Base-by-base conservation (phyloP, 371 early-diverging fungal species). In the Mortierella sp. region DNA sequence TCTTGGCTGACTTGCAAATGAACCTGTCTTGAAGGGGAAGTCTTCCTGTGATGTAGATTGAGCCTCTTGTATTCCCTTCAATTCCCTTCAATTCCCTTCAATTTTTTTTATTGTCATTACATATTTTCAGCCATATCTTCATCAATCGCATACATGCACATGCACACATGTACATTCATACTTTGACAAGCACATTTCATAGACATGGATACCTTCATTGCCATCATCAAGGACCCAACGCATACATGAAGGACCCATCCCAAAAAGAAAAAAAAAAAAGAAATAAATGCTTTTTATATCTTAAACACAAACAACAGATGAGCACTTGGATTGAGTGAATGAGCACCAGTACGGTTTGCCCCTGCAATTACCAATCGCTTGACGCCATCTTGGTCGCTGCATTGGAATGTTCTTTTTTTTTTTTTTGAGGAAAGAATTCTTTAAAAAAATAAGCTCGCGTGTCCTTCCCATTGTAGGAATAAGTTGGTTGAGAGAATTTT, bases 381-480 rank as follows among this genome's bases (percentile, higher is more conserved):
- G 19, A 45, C 45, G 45, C 45, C 43, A 15, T 43, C 15, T 15
- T 43, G 43, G 43, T 43, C 17, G 43, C 43, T 9, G 43, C 43
- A 10, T 43, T 43, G 43, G 17, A 13, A 45, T 42, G 13, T 31
- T 23, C n/a, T n/a, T n/a, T n/a, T n/a, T n/a, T n/a, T n/a, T n/a
- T n/a, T n/a, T n/a, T n/a, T 5, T 37, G 42, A 22, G 26, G 61
- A 61, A n/a, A 26, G 13, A 28, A 54, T 54, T 23, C 54, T 54
- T 22, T 28, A 26, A 26, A 26, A 28, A 53, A 53, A 53, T 53
- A 53, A 28, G 53, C 53, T 53, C 53, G 53, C 53, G 53, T 53
- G 53, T 53, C 53, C 15, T 23, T 23, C 6, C 6, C 15, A 13
- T 3, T 35, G 35, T 9, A 9, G 35, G 9, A 9, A 35, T 9